Base-by-base conservation (phyloP, 1,284 basidiomycete genomes). In the Neotropicomus parvogracilis region DNA sequence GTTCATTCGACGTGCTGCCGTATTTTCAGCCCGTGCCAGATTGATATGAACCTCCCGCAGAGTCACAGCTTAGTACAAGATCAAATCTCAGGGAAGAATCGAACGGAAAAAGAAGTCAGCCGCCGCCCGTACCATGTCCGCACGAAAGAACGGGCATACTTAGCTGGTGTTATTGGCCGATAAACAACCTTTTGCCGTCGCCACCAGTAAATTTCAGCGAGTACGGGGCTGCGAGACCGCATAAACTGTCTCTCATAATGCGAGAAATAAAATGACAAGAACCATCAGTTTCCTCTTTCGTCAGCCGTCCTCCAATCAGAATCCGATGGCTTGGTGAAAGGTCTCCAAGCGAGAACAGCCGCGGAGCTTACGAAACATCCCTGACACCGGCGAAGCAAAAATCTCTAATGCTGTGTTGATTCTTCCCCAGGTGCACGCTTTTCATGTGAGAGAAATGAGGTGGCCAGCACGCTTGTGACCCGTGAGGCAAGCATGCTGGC, bases 341-440 rank as follows among this genome's bases (percentile, higher is more conserved):
- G n/a, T 17, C 16, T 2, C 27, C 10, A 35, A 31, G 43, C 45
- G 40, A 35, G 14, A 40, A 49, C 24, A 43, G 55, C 54, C 27
- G 24, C 40, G 12, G 10, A 17, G 19, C 9, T 58, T 59, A 62
- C 58, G 61, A n/a, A 46, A 62, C 26, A 14, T 21, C 38, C 59
- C 47, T 56, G 43, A 40, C 45, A 54, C 60, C 60, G 59, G 58
- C n/a, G 50, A 40, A 40, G 41, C 33, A 54, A 46, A 64, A 60
- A 36, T 19, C 7, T 31, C 38, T 51, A 35, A 60, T 65, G 62
- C 59, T 60, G 59, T 60, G 59, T 20, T 3, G 7, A 32, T 16
- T 20, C 42, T 59, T 59, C 48, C 37, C 40, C 13, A 6, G 40
- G 38, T 40, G 33, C 28, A 35, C 31, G 32, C 32, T 53, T 46